These are phyloP conservation scores for Smallanthus sonchifolius DNA, from an alignment of 129 eudicot genomes.

Conservation along the genomic window DNA sequence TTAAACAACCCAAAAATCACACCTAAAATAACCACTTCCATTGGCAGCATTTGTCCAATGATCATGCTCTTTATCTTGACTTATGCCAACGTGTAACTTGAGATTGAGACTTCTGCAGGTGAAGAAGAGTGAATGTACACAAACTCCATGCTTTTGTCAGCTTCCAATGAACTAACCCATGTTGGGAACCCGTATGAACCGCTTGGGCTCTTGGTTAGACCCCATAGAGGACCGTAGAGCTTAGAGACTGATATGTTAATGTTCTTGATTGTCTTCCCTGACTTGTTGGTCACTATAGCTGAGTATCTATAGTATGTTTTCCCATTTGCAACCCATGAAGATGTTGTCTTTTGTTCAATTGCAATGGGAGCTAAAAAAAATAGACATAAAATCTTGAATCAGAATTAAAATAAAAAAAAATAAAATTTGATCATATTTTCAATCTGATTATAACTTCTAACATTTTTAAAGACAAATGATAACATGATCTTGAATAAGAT, in stretches of 20 bases:
- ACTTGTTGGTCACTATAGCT: slow-evolving; percentile 66
- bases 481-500: background rate
- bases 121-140: slow-evolving; percentile 76
- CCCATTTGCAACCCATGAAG: slow-evolving; percentile 72
- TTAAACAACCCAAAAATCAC: slow-evolving; percentile 28
- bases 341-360: slow-evolving; percentile 58
- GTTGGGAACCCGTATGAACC: slow-evolving; percentile 69
- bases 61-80: slow-evolving; percentile 6
- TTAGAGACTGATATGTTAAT: slow-evolving; percentile 64
- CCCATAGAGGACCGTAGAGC: slow-evolving; percentile 95
- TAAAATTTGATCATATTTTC: background rate
- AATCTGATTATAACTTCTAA: background rate
- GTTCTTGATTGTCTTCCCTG: slow-evolving; percentile 58
- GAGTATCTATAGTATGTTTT: slow-evolving; percentile 89
- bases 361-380: slow-evolving; percentile 37
- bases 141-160: slow-evolving; percentile 90
- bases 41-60: background rate
- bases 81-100: slow-evolving; percentile 65
- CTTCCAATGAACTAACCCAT: slow-evolving; percentile 64
- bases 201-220: slow-evolving; percentile 61
- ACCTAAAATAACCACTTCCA: slow-evolving; percentile 22
- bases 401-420: background rate
- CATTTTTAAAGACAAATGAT: no score
- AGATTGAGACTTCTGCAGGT: slow-evolving; percentile 60
- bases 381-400: background rate